phyloP scores from a whole-genome alignment of 805 yeast species.

The Zygotorulaspora chibaensis region DNA sequence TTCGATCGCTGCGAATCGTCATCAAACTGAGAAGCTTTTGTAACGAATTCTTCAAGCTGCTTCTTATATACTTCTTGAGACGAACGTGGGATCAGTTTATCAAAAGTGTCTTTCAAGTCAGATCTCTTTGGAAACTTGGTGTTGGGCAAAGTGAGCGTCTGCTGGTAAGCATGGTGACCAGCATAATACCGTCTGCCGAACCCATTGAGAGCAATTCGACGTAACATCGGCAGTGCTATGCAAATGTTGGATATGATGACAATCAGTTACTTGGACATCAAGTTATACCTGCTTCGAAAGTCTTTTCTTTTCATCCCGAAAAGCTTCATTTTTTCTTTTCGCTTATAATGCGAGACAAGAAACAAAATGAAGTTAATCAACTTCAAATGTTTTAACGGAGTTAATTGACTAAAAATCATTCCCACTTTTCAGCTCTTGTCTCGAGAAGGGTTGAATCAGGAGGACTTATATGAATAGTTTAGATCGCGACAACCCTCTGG shows the following conservation, averaged over 20 bases:
- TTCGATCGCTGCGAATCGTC: conserved; percentile 21
- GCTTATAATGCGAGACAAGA: not conserved
- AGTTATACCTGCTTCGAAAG: not conserved
- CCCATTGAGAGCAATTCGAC: conserved; percentile 1
- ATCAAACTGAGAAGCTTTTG: conserved; percentile 11
- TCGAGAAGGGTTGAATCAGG: no score
- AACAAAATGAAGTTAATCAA: not conserved
- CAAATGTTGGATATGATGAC: not conserved
- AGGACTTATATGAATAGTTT: no score
- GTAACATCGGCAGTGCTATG: conserved; percentile 5
- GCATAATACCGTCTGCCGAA: conserved; percentile 7
- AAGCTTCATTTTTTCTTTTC: not conserved
- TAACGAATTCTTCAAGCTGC: conserved; percentile 43
- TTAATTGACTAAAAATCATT: no score
- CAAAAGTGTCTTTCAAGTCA: conserved; percentile 40
- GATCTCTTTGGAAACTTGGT: conserved; percentile 66
- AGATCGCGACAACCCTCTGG: no score
- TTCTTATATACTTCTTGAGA: conserved; percentile 60
- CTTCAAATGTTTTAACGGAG: not conserved
- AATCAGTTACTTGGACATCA: not conserved
- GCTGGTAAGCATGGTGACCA: conserved; percentile 40
- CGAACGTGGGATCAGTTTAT: conserved; percentile 46
- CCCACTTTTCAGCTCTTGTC: no score
- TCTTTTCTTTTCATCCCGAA: not conserved
- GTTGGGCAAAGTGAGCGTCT: conserved; percentile 59